phyloP scores from a whole-genome alignment of 306 rosid genomes.

The Carpinus fangiana region DNA sequence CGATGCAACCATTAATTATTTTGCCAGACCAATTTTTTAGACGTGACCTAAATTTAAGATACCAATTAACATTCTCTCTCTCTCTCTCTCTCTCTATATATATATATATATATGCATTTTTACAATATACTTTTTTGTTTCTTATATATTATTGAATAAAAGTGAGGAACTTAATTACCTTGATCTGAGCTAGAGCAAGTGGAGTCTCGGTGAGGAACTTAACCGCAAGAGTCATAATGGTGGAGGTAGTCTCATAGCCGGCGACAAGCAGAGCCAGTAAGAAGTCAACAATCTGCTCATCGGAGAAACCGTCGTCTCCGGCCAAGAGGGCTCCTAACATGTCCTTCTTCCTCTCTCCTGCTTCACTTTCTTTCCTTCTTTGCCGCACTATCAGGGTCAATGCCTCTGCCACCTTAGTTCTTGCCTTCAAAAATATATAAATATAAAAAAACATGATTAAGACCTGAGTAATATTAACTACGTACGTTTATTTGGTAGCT shows the following conservation, averaged over 20 bases:
- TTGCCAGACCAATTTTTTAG: too few relatives aligned
- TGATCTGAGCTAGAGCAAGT: conserved; percentile 79
- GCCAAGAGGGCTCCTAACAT: conserved; percentile 82
- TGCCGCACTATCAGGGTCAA: conserved; percentile 63
- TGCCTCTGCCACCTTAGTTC: conserved; percentile 92
- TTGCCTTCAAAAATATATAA: conserved; percentile 47
- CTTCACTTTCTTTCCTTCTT: conserved; percentile 57
- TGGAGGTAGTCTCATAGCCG: conserved; percentile 94
- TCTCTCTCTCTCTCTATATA: too few relatives aligned
- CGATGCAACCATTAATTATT: too few relatives aligned
- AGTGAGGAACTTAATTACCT: conserved; percentile 42
- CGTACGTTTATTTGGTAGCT: too few relatives aligned
- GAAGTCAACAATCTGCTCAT: conserved; percentile 86
- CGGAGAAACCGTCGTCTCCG: conserved; percentile 70
- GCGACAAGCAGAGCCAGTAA: conserved; percentile 86
- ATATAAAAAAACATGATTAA: background rate
- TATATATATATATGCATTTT: too few relatives aligned
- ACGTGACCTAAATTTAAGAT: too few relatives aligned
- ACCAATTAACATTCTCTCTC: too few relatives aligned
- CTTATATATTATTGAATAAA: too few relatives aligned
- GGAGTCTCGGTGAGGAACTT: conserved; percentile 95
- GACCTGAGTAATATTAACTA: too few relatives aligned
- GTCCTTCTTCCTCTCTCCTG: conserved; percentile 52
- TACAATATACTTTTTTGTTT: too few relatives aligned
- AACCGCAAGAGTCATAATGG: conserved; percentile 92